Evolutionary conservation across 2,329 filamentous ascomycete genomes (phyloP), one percentile per base, ranked within the genome.

Genomic region (Diaporthe nobilis): DNA sequence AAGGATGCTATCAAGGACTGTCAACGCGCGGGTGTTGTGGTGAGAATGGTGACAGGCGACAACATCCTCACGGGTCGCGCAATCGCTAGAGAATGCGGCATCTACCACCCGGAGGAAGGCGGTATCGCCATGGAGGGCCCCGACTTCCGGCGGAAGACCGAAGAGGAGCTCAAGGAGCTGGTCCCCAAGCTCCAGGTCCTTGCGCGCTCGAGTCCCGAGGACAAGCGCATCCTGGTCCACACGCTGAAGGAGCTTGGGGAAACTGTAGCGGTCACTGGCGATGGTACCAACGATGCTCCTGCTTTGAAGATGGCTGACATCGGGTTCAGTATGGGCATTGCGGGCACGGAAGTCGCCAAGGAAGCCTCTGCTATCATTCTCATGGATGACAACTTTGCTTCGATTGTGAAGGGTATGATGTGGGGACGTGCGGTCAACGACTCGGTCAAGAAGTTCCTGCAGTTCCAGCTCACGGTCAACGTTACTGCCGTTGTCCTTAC

Each of bases 401-500:
- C 73, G 49, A 75, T 75, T 31, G 73, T 75, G 44, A 92, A 91
- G 76, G 91, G 90, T 9, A 87, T 93, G 75, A 88, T 90, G 81
- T 93, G 91, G 91, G 91, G 91, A 10, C 87, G 91, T 61, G 90
- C 90, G 9, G 91, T 93, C 76, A 93, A 92, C 77, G 91, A 92
- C 78, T 89, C 91, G 0, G 90, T 93, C 68, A 88, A 91, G 82
- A 93, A 92, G 81, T 93, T 93, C 79, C 84, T 93, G 58, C 91
- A 90, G 84, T 91, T 91, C 77, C 91, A 93, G 84, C 88, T 93
- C 79, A 92, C 91, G 0, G 94, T 96, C 83, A 96, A 95, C 85
- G 94, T 95, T 80, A 95, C 94, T 4, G 94, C 94, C 67, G 94
- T 95, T 70, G 80, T 92, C n/a, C 86, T 95, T 58, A 94, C 94